Conservation (phyloP, 495 filamentous ascomycete genomes). For the Peziza echinospora region DNA sequence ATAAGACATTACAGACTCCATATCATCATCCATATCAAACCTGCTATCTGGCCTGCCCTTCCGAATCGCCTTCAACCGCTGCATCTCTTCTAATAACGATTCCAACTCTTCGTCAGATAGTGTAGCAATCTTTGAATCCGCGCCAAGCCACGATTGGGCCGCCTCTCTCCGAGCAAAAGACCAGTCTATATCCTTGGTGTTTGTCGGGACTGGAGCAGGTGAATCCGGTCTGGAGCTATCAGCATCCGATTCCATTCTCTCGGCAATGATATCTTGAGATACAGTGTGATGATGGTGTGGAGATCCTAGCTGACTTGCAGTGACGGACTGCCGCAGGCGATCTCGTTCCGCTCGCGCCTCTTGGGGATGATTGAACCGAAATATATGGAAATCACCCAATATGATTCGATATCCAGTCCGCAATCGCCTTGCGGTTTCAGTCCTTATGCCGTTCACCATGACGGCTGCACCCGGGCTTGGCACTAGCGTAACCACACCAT, state of each 20-base stretch:
- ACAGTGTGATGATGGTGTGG: slow-evolving; percentile 45
- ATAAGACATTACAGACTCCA: slow-evolving; percentile 56
- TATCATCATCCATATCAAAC: slow-evolving; percentile 50
- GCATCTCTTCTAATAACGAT: slow-evolving; percentile 84
- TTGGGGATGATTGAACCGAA: slow-evolving; percentile 93
- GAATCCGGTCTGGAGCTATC: slow-evolving; percentile 57
- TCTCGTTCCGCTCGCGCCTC: slow-evolving; percentile 85
- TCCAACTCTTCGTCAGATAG: slow-evolving; percentile 89
- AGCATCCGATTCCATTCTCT: slow-evolving; percentile 34
- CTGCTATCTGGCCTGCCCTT: slow-evolving; percentile 55
- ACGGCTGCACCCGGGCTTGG: slow-evolving; percentile 78
- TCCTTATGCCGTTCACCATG: slow-evolving; percentile 89
- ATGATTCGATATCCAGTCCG: slow-evolving; percentile 90
- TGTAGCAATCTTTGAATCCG: slow-evolving; percentile 71
- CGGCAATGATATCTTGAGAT: slow-evolving; percentile 42
- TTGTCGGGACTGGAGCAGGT: slow-evolving; percentile 42
- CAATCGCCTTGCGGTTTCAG: slow-evolving; percentile 60
- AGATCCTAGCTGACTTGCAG: slow-evolving; percentile 46
- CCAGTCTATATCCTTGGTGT: slow-evolving; percentile 80
- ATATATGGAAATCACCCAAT: slow-evolving; percentile 95
- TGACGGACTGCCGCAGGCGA: slow-evolving; percentile 75
- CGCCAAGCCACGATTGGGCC: slow-evolving; percentile 69
- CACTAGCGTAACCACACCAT: slow-evolving; percentile 74
- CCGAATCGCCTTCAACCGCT: slow-evolving; percentile 61
- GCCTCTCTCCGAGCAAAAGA: slow-evolving; percentile 85